A percentile compares a stretch with the other conserved stretches of the same genome.
Conservation (phyloP, 495 filamentous ascomycete genomes). For the Parathielavia hyrcaniae region DNA sequence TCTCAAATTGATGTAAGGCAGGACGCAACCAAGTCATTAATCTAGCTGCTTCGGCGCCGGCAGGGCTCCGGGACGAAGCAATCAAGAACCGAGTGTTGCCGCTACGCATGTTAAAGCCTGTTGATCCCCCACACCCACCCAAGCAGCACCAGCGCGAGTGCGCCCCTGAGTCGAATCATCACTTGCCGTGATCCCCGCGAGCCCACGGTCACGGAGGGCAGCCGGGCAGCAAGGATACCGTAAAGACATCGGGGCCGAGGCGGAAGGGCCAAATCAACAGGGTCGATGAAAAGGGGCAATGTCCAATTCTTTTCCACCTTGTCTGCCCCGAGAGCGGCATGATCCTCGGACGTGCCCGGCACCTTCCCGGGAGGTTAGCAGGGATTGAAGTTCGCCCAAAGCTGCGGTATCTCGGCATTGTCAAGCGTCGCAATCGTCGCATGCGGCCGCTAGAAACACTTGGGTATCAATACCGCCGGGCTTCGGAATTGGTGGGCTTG, state of each 20-base stretch:
- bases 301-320: neutral
- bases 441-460: neutral
- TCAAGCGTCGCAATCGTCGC: neutral
- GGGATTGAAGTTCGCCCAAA: neutral
- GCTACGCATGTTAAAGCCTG: neutral
- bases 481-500: neutral
- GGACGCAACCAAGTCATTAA: neutral
- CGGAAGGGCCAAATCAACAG: neutral
- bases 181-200: neutral
- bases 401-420: slow-evolving; percentile 7
- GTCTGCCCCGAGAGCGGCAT: slow-evolving; percentile 9
- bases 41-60: neutral
- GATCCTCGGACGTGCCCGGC: slow-evolving; percentile 6
- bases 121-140: neutral
- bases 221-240: neutral
- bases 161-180: neutral
- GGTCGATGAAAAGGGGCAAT: neutral
- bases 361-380: neutral
- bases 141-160: neutral
- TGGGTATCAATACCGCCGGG: neutral
- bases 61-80: slow-evolving; percentile 3
- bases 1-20: neutral
- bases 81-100: neutral
- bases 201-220: neutral
- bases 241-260: neutral